Evolutionary conservation across 1,284 basidiomycete species (phyloP).

Genomic region (Tilletiopsis washingtonensis): DNA sequence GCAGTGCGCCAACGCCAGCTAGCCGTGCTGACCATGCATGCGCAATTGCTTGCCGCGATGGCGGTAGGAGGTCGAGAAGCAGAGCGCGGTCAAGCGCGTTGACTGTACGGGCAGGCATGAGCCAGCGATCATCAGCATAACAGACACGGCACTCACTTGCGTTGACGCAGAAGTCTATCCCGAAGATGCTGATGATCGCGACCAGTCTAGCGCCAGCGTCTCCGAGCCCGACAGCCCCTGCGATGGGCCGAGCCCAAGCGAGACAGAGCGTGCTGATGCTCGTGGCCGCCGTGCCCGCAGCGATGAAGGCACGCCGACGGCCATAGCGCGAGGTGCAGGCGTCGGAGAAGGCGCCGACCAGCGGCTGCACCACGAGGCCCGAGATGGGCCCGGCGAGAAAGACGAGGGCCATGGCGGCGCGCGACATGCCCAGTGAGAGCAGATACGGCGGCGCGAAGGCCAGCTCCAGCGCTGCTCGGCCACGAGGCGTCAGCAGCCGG

Average conservation of each 20-base stretch:
- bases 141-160: constrained; percentile 48
- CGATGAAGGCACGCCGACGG: constrained; percentile 46
- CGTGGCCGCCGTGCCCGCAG: constrained; percentile 33
- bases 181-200: constrained; percentile 75
- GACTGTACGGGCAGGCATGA: constrained; percentile 47
- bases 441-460: constrained; percentile 40
- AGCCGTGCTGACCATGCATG: constrained; percentile 94
- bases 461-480: constrained; percentile 43
- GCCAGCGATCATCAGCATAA: background rate
- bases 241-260: constrained; percentile 26
- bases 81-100: constrained; percentile 76
- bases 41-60: constrained; percentile 68
- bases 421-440: constrained; percentile 35
- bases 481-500: too few relatives aligned
- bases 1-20: constrained; percentile 45
- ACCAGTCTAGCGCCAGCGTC: constrained; percentile 60
- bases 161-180: constrained; percentile 89
- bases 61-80: constrained; percentile 58
- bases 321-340: constrained; percentile 44
- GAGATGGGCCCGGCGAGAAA: constrained; percentile 39
- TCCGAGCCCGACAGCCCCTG: constrained; percentile 29
- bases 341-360: constrained; percentile 39
- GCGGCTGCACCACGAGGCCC: constrained; percentile 47
- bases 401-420: constrained; percentile 33
- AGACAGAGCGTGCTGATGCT: constrained; percentile 41